Evolutionary conservation across 495 filamentous ascomycete genomes (phyloP), one percentile per base, ranked within the genome.

Genomic region (Aspergillus baeticus): DNA sequence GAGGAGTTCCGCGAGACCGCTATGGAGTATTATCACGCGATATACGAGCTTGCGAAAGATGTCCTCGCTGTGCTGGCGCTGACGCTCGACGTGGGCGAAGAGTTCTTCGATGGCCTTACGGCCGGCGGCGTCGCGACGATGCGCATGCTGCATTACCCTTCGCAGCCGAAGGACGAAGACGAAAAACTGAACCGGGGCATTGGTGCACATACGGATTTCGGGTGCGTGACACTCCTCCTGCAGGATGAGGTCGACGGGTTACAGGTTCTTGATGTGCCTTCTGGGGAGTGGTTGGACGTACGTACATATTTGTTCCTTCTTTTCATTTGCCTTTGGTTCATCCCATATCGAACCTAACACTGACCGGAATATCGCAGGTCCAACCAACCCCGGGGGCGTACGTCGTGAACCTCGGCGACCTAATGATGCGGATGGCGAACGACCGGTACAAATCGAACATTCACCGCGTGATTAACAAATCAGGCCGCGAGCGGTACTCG

Each of bases 401-500:
- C 41, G 69, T 86, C 1, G 76, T 86, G 55, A 84, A 84, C 21
- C 67, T 84, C 7, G 81, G 79, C 15, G 74, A 86, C 62, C 69
- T 84, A 29, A 68, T 84, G 54, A 84, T 82, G 82, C 73, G 81
- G 51, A 84, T 82, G 81, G 78, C 78, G 21, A 84, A 84, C 62
- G 80, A 84, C 61, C 74, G 72, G 33, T 69, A 82, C 48, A 81
- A 77, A 54, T 82, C 79, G 10, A 82, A 80, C 22, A 76, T 77
- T 20, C 81, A 82, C 59, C 78, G 79, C 0, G 80, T 84, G 3
- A 77, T 75, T 13, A 71, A 77, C 29, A 79, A 80, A 53, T 66
- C 66, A 0, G 67, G 73, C 5, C 62, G 56, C 10, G 69, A 80
- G 43, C 66, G 82, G 51, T 87, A 87, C 60, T 83, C 80, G 21